A percentile compares a stretch with the other conserved stretches of the same genome.
Evolutionary conservation across 2,329 filamentous ascomycete genomes (phyloP).

Genomic region (Colletotrichum horii): DNA sequence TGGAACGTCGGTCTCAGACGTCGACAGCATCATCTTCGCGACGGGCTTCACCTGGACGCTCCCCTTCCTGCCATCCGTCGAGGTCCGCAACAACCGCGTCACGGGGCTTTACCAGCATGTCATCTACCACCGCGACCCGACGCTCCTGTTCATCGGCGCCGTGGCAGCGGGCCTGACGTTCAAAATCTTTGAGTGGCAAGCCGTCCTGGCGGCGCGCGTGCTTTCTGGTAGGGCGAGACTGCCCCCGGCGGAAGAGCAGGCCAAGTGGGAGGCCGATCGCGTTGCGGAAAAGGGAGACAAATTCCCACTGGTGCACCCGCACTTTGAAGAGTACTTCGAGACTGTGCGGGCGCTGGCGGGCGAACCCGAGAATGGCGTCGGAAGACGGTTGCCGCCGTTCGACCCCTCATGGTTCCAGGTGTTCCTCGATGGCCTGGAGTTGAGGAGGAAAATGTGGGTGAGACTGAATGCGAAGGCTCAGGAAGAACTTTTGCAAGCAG

Average conservation of each 20-base stretch:
- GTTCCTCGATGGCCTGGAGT: slow-evolving; percentile 61
- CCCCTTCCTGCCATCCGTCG: slow-evolving; percentile 61
- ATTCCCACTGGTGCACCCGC: slow-evolving; percentile 63
- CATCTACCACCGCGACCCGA: slow-evolving; percentile 59
- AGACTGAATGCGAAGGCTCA: slow-evolving; percentile 44
- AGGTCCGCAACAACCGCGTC: slow-evolving; percentile 59
- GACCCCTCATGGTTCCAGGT: slow-evolving; percentile 49
- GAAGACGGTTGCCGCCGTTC: slow-evolving; percentile 50
- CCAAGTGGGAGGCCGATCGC: slow-evolving; percentile 61
- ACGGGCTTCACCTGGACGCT: slow-evolving; percentile 71
- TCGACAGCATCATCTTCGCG: slow-evolving; percentile 70
- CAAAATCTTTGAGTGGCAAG: slow-evolving; percentile 73
- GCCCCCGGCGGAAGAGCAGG: slow-evolving; percentile 53
- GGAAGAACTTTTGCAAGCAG: not conserved
- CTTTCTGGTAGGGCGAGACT: slow-evolving; percentile 59
- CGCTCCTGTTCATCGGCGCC: slow-evolving; percentile 63
- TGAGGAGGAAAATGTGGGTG: slow-evolving; percentile 63
- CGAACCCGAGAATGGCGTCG: slow-evolving; percentile 43
- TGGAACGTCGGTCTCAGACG: slow-evolving; percentile 53
- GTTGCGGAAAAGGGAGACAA: slow-evolving; percentile 60
- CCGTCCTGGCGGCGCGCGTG: slow-evolving; percentile 63
- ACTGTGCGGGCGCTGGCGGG: slow-evolving; percentile 54
- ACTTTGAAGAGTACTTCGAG: slow-evolving; percentile 72
- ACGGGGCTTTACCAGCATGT: slow-evolving; percentile 63
- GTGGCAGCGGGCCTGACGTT: slow-evolving; percentile 66